Conservation (phyloP, 2,329 filamentous ascomycete species). For the Teratosphaeria nubilosa region DNA sequence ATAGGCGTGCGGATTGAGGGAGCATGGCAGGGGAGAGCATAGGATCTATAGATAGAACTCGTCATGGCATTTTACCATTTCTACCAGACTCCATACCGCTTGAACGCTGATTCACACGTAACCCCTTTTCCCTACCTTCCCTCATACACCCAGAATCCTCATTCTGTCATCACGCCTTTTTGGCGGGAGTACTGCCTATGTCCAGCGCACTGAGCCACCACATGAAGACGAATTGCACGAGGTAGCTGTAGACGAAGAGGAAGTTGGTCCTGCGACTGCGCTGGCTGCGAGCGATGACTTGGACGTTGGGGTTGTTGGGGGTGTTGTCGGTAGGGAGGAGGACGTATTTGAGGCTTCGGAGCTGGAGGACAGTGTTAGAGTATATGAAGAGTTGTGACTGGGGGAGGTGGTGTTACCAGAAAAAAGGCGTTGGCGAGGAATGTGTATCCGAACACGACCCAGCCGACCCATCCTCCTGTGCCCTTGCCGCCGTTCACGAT, state of each 20-base stretch:
- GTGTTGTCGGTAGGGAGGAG: slow-evolving; percentile 73
- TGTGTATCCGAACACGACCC: slow-evolving; percentile 81
- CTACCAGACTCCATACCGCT: too few relatives aligned
- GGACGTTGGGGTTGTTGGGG: slow-evolving; percentile 53
- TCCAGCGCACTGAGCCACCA: slow-evolving; percentile 56
- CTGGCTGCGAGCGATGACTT: slow-evolving; percentile 72
- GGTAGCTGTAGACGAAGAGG: slow-evolving; percentile 86
- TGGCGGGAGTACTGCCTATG: slow-evolving; percentile 9
- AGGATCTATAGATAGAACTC: too few relatives aligned
- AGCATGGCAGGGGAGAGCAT: too few relatives aligned
- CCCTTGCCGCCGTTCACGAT: slow-evolving; percentile 67
- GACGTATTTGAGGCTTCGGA: slow-evolving; percentile 92
- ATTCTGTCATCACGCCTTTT: not conserved
- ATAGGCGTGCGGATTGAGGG: too few relatives aligned
- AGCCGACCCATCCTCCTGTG: slow-evolving; percentile 79
- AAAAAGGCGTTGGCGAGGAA: slow-evolving; percentile 94
- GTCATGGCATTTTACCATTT: too few relatives aligned
- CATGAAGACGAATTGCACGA: slow-evolving; percentile 93
- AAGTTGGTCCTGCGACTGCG: slow-evolving; percentile 84
- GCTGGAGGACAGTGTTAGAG: slow-evolving; percentile 40
- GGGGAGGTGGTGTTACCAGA: slow-evolving; percentile 51
- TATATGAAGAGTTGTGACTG: not conserved
- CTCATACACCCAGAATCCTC: too few relatives aligned
- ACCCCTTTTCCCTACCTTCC: too few relatives aligned
- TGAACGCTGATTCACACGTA: too few relatives aligned